A percentile compares a stretch with the other conserved stretches of the same genome.
Evolutionary conservation across 345 rosid species (phyloP).

Genomic region (Ceriops tagal): DNA sequence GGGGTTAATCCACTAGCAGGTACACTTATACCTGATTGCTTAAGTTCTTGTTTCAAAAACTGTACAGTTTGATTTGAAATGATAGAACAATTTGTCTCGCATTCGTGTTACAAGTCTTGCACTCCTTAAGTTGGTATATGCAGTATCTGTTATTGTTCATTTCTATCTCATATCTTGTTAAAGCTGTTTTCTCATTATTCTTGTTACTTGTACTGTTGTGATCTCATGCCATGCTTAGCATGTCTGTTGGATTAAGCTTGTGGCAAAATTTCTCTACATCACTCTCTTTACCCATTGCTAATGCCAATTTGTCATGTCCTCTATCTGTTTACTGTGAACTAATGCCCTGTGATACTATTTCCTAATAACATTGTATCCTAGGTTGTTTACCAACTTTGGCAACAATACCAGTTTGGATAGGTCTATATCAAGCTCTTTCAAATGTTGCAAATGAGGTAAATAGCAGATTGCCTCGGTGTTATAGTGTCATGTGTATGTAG

Average conservation of each 20-base stretch:
- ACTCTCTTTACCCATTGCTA: not conserved
- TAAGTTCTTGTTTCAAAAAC: not conserved
- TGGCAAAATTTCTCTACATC: not conserved
- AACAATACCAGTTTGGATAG: slow-evolving; percentile 90
- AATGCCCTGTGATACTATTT: slow-evolving; percentile 15
- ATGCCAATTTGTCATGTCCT: not conserved
- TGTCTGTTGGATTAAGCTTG: not conserved
- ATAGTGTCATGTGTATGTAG: not conserved
- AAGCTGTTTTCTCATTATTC: not conserved
- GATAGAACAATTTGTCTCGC: no score
- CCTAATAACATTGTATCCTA: slow-evolving; percentile 27
- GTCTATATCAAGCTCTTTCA: slow-evolving; percentile 97
- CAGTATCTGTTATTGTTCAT: not conserved
- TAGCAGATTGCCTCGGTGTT: not conserved
- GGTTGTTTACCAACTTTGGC: slow-evolving; percentile 79
- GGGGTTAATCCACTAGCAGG: slow-evolving; percentile 99
- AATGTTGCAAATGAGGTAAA: slow-evolving; percentile 89
- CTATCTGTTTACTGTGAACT: slow-evolving; percentile 3
- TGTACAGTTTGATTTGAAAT: no score
- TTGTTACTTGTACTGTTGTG: not conserved
- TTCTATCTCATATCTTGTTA: not conserved
- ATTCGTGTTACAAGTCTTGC: no score
- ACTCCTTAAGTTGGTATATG: no score
- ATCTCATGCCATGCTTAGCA: not conserved
- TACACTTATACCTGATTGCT: slow-evolving; percentile 18